A percentile compares a stretch with the other conserved stretches of the same genome.
These are phyloP conservation scores for Jimgerdemannia lactiflua DNA, from an alignment of 192 early-diverging fungal genomes.

Conservation along the genomic window DNA sequence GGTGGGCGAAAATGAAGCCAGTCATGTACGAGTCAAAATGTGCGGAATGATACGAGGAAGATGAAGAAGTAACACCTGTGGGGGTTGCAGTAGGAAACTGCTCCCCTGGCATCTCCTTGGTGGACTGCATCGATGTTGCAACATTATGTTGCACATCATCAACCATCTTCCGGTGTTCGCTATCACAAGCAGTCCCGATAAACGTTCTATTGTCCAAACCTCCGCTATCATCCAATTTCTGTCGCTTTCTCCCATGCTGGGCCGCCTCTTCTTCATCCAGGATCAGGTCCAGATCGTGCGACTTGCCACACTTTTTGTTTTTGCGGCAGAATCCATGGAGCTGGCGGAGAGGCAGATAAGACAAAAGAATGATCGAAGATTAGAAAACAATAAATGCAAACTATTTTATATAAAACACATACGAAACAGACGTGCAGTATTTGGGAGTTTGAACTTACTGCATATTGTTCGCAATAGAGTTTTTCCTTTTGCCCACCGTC, in stretches of 20 bases:
- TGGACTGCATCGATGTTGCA: not conserved
- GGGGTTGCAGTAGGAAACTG: too few species aligned
- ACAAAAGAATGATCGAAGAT: not conserved
- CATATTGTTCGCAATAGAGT: conserved; percentile 80
- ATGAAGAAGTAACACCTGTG: not conserved
- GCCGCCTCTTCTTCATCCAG: conserved; percentile 60
- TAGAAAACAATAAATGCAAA: too few species aligned
- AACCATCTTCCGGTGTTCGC: not conserved
- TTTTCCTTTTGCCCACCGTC: conserved; percentile 18
- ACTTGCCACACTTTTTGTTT: conserved; percentile 62
- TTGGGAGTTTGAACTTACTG: conserved; percentile 50
- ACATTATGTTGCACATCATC: conserved; percentile 12
- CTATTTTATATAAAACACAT: too few species aligned
- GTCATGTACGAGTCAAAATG: conserved; percentile 98
- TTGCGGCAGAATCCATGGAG: conserved; percentile 75
- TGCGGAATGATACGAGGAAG: conserved; percentile 73
- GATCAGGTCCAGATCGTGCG: conserved; percentile 89
- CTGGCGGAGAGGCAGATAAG: conserved; percentile 29
- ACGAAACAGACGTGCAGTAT: not conserved
- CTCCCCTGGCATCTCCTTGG: not conserved
- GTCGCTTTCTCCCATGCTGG: conserved; percentile 2
- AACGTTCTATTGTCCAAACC: not conserved
- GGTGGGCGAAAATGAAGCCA: conserved; percentile 77
- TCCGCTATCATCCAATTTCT: conserved; percentile 1
- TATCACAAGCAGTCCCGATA: not conserved